Base-by-base conservation (phyloP, 2,329 filamentous ascomycete species). In the Tolypocladium capitatum region DNA sequence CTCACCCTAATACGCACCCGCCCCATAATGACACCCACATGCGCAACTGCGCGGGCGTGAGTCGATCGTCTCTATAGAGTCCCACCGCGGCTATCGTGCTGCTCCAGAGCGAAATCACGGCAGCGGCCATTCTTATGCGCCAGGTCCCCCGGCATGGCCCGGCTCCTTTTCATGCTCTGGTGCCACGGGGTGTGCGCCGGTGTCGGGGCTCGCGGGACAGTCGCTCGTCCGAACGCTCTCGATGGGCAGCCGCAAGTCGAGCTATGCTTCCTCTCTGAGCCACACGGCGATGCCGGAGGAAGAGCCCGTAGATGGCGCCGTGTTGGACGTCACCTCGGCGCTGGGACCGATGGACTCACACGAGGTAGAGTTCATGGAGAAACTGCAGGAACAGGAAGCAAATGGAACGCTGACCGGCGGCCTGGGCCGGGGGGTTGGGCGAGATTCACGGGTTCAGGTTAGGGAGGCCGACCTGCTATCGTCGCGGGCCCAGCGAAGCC, bases 381-480 rank as follows among this genome's bases (percentile, higher is more conserved):
- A 63, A 2, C 55, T 75, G 14, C 73, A 76, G 54, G 64, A 69
- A 36, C 69, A 76, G 51, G 78, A 81, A 56, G 71, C 75, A 2
- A 68, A 63, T 8, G 78, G 77, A 2, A 68, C 64, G 33, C 61
- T 82, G 27, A 81, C 76, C 0, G 75, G 76, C n/a, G 79, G 78
- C 0, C 55, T 82, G 11, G 78, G 79, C 2, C 62, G 65, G 32
- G 79, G 78, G 2, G 73, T 76, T 51, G 67, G 60, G 27, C 68
- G 75, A 0, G 67, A 71, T 27, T 61, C 67, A 3, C 71, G 60
- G 2, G 63, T 82, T 20, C 71, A 62, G 21, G 70, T 82, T 18
- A 71, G 62, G 21, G 70, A 73, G 53, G 68, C 68, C 0, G 72
- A 78, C n/a, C 64, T 81, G 30, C 54, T 76, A 16, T 64, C 70